A percentile compares a stretch with the other conserved stretches of the same genome.
These are phyloP conservation scores for Fusarium verticillioides DNA, from an alignment of 2,329 filamentous ascomycete species.

Conservation along the genomic window DNA sequence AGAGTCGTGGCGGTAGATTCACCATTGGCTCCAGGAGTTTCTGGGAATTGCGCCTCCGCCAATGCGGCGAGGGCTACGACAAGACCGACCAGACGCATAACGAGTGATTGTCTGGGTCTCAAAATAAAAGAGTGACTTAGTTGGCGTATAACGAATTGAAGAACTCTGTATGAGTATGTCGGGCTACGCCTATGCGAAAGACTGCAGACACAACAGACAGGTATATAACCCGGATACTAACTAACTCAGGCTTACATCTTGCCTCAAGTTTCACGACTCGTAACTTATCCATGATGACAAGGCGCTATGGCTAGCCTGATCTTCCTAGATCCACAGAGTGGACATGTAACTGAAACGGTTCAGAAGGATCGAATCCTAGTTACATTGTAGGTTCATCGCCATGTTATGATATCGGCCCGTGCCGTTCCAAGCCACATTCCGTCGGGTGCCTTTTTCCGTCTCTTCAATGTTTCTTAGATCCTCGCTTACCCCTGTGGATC, in stretches of 20 bases:
- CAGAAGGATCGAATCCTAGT: conserved; percentile 8
- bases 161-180: neutral
- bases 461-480: neutral
- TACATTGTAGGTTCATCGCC: neutral
- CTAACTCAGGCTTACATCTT: neutral
- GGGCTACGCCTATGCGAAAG: neutral
- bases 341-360: neutral
- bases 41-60: neutral
- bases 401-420: neutral
- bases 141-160: neutral
- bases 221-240: neutral
- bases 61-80: neutral
- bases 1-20: neutral
- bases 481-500: neutral
- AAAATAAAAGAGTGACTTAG: conserved; percentile 4
- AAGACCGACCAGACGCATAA: conserved; percentile 11
- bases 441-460: neutral
- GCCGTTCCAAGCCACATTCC: neutral
- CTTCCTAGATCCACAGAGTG: neutral
- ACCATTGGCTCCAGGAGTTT: neutral
- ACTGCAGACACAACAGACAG: neutral
- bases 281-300: neutral
- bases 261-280: too few relatives aligned
- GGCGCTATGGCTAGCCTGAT: neutral
- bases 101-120: neutral